These are phyloP conservation scores for Puya raimondii DNA, from an alignment of 176 grass and related monocot genomes.

Conservation along the genomic window DNA sequence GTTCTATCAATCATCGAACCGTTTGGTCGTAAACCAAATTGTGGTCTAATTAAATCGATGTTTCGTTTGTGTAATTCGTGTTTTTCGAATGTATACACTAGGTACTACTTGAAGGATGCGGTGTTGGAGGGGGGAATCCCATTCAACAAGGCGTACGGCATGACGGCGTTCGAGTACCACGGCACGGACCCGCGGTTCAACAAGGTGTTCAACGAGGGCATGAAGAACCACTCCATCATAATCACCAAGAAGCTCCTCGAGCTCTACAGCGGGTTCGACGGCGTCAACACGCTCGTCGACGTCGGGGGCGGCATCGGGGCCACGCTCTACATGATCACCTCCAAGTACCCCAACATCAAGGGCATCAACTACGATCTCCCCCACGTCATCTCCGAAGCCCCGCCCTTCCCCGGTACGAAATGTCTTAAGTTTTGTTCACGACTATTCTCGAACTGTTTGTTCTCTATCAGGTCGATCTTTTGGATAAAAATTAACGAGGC, in stretches of 20 bases:
- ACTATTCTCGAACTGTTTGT: too few relatives aligned
- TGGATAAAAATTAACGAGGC: too few relatives aligned
- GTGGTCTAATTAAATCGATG: too few relatives aligned
- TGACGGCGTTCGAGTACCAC: conserved; percentile 88
- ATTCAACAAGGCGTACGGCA: conserved; percentile 96
- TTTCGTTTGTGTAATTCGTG: not conserved
- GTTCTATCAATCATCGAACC: too few relatives aligned
- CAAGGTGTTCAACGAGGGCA: conserved; percentile 93
- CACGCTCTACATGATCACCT: conserved; percentile 55
- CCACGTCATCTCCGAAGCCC: conserved; percentile 92
- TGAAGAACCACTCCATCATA: conserved; percentile 85
- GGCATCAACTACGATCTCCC: conserved; percentile 90
- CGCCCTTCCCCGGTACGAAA: conserved; percentile 46
- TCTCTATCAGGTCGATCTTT: too few relatives aligned
- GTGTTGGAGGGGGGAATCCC: conserved; percentile 87
- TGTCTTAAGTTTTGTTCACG: not conserved
- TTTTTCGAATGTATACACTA: conserved; percentile 1
- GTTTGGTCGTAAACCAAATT: too few relatives aligned
- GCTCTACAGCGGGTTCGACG: conserved; percentile 61
- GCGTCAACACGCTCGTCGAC: conserved; percentile 51
- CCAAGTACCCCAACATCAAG: conserved; percentile 31
- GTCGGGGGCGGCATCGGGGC: conserved; percentile 90
- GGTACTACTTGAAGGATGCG: conserved; percentile 81
- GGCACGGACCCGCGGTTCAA: conserved; percentile 82
- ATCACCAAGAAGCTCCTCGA: conserved; percentile 86